Conservation (phyloP, 1,284 basidiomycete genomes). For the Athelia psychrophila region DNA sequence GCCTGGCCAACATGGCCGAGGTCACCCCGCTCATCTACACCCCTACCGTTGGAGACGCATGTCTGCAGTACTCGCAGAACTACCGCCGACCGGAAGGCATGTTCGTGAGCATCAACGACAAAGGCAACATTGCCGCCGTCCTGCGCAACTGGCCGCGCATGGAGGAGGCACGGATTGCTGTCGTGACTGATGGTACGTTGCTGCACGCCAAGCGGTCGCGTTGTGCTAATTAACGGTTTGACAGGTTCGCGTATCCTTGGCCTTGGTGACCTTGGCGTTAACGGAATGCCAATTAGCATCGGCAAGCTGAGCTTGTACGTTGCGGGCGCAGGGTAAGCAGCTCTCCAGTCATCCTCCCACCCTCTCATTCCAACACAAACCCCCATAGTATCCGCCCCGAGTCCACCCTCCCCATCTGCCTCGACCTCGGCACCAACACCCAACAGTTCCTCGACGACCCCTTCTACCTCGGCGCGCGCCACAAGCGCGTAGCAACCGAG, state of each 20-base stretch:
- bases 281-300: slow-evolving; percentile 92
- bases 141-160: slow-evolving; percentile 76
- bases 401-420: slow-evolving; percentile 83
- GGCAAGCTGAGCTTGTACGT: slow-evolving; percentile 93
- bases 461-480: slow-evolving; percentile 84
- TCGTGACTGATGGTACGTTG: slow-evolving; percentile 79
- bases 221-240: neutral
- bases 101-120: slow-evolving; percentile 88
- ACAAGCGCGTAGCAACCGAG: slow-evolving; percentile 62
- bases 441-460: slow-evolving; percentile 82
- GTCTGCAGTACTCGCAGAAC: slow-evolving; percentile 81
- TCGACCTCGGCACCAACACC: slow-evolving; percentile 90
- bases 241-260: slow-evolving; percentile 87
- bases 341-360: neutral
- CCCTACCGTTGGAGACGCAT: slow-evolving; percentile 90
- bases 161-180: slow-evolving; percentile 76
- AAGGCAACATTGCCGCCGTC: slow-evolving; percentile 71
- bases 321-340: slow-evolving; percentile 75
- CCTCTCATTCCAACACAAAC: slow-evolving; percentile 1
- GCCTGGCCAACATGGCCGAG: slow-evolving; percentile 67
- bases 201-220: neutral
- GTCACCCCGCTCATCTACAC: slow-evolving; percentile 90
- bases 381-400: slow-evolving; percentile 74
- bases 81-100: slow-evolving; percentile 80
- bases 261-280: slow-evolving; percentile 85